phyloP scores from a whole-genome alignment of 2,329 filamentous ascomycete species.

The Aspergillus pseudoviridinutans region DNA sequence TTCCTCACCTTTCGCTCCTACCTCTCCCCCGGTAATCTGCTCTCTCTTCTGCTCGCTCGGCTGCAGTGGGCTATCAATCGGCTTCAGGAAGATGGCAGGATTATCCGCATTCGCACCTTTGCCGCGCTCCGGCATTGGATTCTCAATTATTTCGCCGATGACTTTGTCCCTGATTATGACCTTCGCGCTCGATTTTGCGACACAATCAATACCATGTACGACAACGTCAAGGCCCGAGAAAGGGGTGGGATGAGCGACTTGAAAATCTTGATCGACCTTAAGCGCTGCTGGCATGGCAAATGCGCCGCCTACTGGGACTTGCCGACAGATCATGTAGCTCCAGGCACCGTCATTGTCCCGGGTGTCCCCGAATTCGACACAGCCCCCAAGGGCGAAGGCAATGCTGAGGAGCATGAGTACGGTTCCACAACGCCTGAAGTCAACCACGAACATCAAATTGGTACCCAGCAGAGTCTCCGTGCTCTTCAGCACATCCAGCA shows the following conservation, averaged over 20 bases:
- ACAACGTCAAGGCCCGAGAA: slow-evolving; percentile 48
- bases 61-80: slow-evolving; percentile 81
- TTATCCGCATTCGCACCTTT: slow-evolving; percentile 94
- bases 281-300: slow-evolving; percentile 93
- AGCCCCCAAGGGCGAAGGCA: slow-evolving; percentile 27
- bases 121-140: slow-evolving; percentile 97
- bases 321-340: slow-evolving; percentile 58
- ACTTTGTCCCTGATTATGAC: slow-evolving; percentile 74
- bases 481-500: slow-evolving; percentile 26
- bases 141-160: slow-evolving; percentile 93
- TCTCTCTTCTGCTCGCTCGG: slow-evolving; percentile 79
- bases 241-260: slow-evolving; percentile 60
- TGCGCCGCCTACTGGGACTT: slow-evolving; percentile 88
- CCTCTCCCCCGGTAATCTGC: slow-evolving; percentile 68
- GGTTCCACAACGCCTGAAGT: slow-evolving; percentile 10
- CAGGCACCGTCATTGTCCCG: slow-evolving; percentile 66
- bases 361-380: slow-evolving; percentile 65
- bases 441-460: slow-evolving; percentile 1
- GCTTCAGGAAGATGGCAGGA: slow-evolving; percentile 77
- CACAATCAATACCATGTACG: slow-evolving; percentile 65
- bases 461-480: slow-evolving; percentile 9
- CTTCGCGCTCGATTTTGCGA: slow-evolving; percentile 76
- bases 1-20: slow-evolving; percentile 94
- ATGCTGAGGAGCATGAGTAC: slow-evolving; percentile 17
- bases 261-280: slow-evolving; percentile 89